Evolutionary conservation across 1,284 basidiomycete genomes (phyloP), one percentile per base, ranked within the genome.

Genomic region (Coniferiporia sulphurascens): DNA sequence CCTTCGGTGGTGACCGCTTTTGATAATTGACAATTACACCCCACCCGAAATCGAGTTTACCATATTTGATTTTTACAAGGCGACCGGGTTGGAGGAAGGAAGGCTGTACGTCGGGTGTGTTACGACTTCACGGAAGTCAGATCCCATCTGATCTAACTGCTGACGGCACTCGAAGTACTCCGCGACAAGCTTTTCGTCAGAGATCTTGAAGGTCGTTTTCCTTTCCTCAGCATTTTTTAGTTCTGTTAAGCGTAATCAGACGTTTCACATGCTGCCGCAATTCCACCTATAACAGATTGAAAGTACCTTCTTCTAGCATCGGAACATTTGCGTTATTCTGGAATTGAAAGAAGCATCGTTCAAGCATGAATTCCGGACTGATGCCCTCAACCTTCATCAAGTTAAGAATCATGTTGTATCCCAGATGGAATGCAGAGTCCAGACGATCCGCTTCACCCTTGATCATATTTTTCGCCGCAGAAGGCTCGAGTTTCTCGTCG

Each of bases 401-500:
- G 74, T 99, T 99, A 68, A 99, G 80, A 34, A 99, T 84, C 97
- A 99, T 99, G 73, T 99, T 99, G 76, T 99, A 99, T 10, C 97
- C 96, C 7, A 99, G 79, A 74, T 98, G 95, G 79, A 99, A 99
- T 3, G 97, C 97, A 17, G 95, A 98, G 74, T 99, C 95, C 62
- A 99, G 78, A 44, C 96, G 82, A 73, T 99, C 97, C 5, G 97
- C 95, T 76, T 98, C 92, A 54, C 97, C 97, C 74, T 98, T 98
- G 72, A 99, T 92, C 97, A 99, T 99, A 58, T 82, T 84, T 78
- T 98, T 99, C 50, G 97, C 96, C 0, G 89, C 84, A 2, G 84
- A 73, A 0, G 97, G 95, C 69, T 99, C 97, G 54, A 99, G 80
- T 76, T 97, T 98, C 76, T 98, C 95, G 73, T 99, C 96, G 71